Evolutionary conservation across 306 rosid genomes (phyloP), one percentile per base, ranked within the genome.

Genomic region (Boehmeria nivea): DNA sequence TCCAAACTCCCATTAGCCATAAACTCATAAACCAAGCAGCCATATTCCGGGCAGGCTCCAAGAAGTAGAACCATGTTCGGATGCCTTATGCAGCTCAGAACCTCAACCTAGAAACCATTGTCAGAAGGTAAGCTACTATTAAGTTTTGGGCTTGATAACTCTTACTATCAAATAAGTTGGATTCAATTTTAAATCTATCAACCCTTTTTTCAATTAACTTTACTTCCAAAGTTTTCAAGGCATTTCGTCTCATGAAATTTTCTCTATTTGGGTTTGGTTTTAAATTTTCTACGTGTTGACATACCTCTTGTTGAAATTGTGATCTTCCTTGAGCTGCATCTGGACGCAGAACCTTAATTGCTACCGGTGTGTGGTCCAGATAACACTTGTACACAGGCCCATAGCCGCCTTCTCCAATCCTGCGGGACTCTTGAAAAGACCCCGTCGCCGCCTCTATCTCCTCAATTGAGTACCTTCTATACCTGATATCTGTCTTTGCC

Each of bases 41-140:
- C 98, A 4, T 86, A 86, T 57, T 90, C 98, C 1, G 98, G 98
- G 63, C 98, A 90, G 42, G 98, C 98, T 57, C 98, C 98, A 2
- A 90, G 76, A 39, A 90, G 98, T 38, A 90, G 95, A 53, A 90
- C 98, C 95, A 90, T 90, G 88, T 90, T 82, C 8, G 98, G 98
- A 76, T 90, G 98, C 44, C 98, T 68, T 63, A 90, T 90, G 71
- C 87, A 78, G 77, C 95, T 84, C 13, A 90, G 66, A 51, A 90
- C 88, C 75, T 90, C 95, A 74, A 90, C 86, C 97, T 90, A 76
- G 28, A 27, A 51, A n/a, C n/a, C n/a, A n/a, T n/a, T n/a, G n/a
- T n/a, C n/a, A n/a, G n/a, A n/a, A n/a, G n/a, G n/a, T n/a, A n/a
- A n/a, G n/a, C n/a, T n/a, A n/a, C n/a, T n/a, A n/a, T n/a, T n/a